Evolutionary conservation across 176 grass and related monocot genomes (phyloP).

Genomic region (Elymus sibiricus): DNA sequence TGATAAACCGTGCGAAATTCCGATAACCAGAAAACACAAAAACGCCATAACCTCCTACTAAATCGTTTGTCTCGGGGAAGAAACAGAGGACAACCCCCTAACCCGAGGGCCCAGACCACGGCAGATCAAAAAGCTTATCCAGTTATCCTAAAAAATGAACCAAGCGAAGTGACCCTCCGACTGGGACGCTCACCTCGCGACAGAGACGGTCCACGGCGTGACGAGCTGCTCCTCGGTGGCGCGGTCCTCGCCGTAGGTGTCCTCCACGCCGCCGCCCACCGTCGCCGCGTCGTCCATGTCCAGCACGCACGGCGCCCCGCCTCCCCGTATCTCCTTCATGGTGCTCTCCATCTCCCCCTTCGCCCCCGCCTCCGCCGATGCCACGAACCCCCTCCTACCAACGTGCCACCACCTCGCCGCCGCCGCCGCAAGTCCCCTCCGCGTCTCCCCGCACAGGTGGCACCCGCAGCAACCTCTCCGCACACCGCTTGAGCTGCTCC

Average conservation of each 20-base stretch:
- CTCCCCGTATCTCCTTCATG: conserved; percentile 57
- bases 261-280: conserved; percentile 72
- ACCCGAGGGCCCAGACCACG: neutral
- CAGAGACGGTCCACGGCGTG: conserved; percentile 90
- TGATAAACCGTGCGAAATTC: neutral
- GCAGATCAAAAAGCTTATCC: conserved; percentile 18
- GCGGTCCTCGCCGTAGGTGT: conserved; percentile 80
- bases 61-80: neutral
- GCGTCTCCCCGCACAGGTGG: neutral
- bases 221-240: conserved; percentile 89
- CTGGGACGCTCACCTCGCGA: conserved; percentile 56
- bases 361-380: neutral
- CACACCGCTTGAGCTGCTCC: neutral
- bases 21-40: neutral
- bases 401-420: neutral
- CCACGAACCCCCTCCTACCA: conserved; percentile 1
- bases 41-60: neutral
- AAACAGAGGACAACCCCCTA: neutral
- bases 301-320: conserved; percentile 49
- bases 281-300: conserved; percentile 62
- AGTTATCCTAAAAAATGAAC: neutral
- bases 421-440: neutral
- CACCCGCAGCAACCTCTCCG: neutral
- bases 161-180: too few relatives aligned
- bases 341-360: conserved; percentile 71